phyloP scores from a whole-genome alignment of 1,284 basidiomycete species.

The Cutaneotrichosporon curvatum region DNA sequence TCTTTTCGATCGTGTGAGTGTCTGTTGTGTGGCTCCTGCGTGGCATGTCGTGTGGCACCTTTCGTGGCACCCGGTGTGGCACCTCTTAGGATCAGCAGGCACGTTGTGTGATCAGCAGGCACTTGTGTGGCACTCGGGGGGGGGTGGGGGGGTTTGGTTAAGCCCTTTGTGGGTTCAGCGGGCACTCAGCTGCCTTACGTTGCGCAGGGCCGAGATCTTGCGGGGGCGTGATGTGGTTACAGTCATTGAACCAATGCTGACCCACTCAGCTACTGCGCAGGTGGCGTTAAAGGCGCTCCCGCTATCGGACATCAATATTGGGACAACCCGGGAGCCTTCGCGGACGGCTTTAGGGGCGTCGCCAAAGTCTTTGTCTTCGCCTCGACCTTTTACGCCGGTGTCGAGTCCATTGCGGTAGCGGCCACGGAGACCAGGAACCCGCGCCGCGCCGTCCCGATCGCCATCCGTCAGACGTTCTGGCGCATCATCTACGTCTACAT shows the following conservation, averaged over 20 bases:
- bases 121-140: no score
- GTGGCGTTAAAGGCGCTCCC: slow-evolving; percentile 44
- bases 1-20: slow-evolving; percentile 61
- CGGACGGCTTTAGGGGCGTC: slow-evolving; percentile 27
- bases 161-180: no score
- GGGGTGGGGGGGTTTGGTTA: no score
- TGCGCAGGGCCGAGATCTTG: no score
- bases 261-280: slow-evolving; percentile 50
- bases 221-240: no score
- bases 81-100: no score
- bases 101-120: no score
- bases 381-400: slow-evolving; percentile 22
- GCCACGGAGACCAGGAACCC: slow-evolving; percentile 55
- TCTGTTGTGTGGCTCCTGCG: no score
- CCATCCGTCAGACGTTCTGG: slow-evolving; percentile 65
- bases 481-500: slow-evolving; percentile 71
- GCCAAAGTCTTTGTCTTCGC: slow-evolving; percentile 18
- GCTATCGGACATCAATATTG: slow-evolving; percentile 48
- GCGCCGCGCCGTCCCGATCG: slow-evolving; percentile 66
- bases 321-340: slow-evolving; percentile 48
- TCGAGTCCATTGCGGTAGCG: slow-evolving; percentile 46
- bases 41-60: no score
- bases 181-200: no score
- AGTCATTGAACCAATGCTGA: no score
- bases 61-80: no score